Conservation (phyloP, 2,329 filamentous ascomycete species). For the Ceratocystis lukuohia region DNA sequence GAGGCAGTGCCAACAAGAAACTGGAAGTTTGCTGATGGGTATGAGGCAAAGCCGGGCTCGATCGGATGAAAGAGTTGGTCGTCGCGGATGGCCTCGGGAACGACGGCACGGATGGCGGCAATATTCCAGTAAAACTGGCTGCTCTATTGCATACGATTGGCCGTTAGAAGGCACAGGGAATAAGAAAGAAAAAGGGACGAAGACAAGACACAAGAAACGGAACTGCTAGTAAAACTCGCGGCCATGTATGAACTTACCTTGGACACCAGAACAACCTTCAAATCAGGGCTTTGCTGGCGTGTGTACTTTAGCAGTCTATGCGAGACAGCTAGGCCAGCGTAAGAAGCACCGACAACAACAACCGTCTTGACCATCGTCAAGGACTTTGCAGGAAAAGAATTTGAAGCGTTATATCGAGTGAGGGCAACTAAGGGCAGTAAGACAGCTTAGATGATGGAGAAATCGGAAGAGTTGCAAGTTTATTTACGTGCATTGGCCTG, state of each 20-base stretch:
- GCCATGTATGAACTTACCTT: conserved; percentile 30
- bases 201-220: background rate
- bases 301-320: conserved; percentile 43
- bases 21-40: conserved; percentile 37
- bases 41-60: conserved; percentile 35
- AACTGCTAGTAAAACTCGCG: too few species aligned
- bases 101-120: conserved; percentile 41
- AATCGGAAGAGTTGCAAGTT: background rate
- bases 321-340: conserved; percentile 39
- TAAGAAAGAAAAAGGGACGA: background rate
- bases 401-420: background rate
- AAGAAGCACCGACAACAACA: conserved; percentile 41
- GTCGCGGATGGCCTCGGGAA: conserved; percentile 37
- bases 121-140: conserved; percentile 48
- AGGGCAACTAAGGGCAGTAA: background rate
- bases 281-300: conserved; percentile 30
- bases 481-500: background rate
- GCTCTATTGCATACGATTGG: conserved; percentile 29
- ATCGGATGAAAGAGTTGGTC: conserved; percentile 39
- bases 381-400: background rate
- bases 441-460: background rate
- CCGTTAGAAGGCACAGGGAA: background rate
- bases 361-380: conserved; percentile 37
- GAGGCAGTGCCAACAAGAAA: conserved; percentile 39
- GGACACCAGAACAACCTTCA: conserved; percentile 43